A percentile compares a stretch with the other conserved stretches of the same genome.
phyloP scores from a whole-genome alignment of 805 yeast genomes.

The Grigorovia transvaalensis region DNA sequence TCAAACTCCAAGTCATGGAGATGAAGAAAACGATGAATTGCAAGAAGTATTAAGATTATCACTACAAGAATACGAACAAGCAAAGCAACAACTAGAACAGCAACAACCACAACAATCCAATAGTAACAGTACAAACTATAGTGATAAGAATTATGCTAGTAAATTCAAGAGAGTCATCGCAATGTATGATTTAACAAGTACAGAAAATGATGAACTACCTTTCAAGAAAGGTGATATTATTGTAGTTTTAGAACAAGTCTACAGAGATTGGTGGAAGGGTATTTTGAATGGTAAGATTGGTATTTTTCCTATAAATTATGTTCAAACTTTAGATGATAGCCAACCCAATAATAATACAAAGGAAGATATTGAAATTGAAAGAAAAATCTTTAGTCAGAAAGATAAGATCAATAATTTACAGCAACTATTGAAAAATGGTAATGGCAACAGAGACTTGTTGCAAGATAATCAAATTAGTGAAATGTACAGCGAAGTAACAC shows the following conservation, averaged over 20 bases:
- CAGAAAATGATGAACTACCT: conserved; percentile 79
- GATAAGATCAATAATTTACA: conserved; percentile 58
- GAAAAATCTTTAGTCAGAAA: conserved; percentile 40
- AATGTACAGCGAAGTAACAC: conserved; percentile 60
- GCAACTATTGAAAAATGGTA: conserved; percentile 23
- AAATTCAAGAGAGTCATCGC: conserved; percentile 61
- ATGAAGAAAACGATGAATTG: conserved; percentile 69
- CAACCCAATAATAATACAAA: conserved; percentile 24
- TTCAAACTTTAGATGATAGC: conserved; percentile 62
- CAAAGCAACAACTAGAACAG: conserved; percentile 22
- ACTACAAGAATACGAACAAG: conserved; percentile 41
- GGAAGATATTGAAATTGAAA: conserved; percentile 33
- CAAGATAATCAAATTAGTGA: conserved; percentile 60
- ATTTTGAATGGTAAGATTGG: conserved; percentile 72
- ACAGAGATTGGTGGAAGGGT: conserved; percentile 95
- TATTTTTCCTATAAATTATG: conserved; percentile 87
- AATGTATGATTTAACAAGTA: conserved; percentile 65
- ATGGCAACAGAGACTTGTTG: conserved; percentile 29
- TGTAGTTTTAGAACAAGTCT: conserved; percentile 75
- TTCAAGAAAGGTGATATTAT: conserved; percentile 83
- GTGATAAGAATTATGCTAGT: conserved; percentile 1
- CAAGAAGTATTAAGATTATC: conserved; percentile 69
- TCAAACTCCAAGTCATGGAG: conserved; percentile 41
- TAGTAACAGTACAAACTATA: conserved; percentile 6
- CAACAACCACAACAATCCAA: conserved; percentile 9